These are phyloP conservation scores for Eucalyptus guilfoylei DNA, from an alignment of 345 rosid species.

Conservation along the genomic window DNA sequence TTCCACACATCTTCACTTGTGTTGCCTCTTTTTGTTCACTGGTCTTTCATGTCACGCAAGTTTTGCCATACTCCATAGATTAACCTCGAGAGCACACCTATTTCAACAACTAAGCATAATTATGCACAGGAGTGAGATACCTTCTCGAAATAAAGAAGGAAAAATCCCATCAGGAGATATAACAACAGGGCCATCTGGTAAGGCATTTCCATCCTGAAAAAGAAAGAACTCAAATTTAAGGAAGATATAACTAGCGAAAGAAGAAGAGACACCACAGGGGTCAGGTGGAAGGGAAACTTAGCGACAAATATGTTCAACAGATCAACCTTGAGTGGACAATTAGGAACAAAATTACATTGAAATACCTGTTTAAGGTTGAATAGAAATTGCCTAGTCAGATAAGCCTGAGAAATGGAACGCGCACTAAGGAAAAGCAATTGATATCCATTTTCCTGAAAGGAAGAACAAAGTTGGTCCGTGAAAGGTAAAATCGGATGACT, in stretches of 20 bases:
- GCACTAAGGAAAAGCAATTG: constrained; percentile 9
- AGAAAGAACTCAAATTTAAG: neutral
- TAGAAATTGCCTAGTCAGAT: constrained; percentile 2
- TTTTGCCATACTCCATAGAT: neutral
- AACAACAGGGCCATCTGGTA: constrained; percentile 96
- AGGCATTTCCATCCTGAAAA: constrained; percentile 72
- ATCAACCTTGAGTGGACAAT: neutral
- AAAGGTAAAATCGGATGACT: neutral
- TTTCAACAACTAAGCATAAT: neutral
- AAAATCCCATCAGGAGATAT: constrained; percentile 96
- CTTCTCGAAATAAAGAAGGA: constrained; percentile 90
- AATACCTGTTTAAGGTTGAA: constrained; percentile 8
- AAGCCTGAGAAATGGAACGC: constrained; percentile 2
- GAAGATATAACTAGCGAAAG: neutral
- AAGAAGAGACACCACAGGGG: neutral
- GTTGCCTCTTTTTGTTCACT: neutral
- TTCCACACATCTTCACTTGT: neutral
- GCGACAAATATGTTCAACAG: neutral
- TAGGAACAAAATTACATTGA: neutral
- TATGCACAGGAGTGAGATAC: constrained; percentile 9
- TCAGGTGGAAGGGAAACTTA: neutral
- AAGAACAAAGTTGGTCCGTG: neutral
- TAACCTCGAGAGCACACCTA: neutral
- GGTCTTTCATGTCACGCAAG: neutral
- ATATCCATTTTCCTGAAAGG: constrained; percentile 7